Percentiles rank a stretch among this genome's conserved stretches.
phyloP scores from a whole-genome alignment of 2,329 filamentous ascomycete species.

The Exophiala alcalophila region DNA sequence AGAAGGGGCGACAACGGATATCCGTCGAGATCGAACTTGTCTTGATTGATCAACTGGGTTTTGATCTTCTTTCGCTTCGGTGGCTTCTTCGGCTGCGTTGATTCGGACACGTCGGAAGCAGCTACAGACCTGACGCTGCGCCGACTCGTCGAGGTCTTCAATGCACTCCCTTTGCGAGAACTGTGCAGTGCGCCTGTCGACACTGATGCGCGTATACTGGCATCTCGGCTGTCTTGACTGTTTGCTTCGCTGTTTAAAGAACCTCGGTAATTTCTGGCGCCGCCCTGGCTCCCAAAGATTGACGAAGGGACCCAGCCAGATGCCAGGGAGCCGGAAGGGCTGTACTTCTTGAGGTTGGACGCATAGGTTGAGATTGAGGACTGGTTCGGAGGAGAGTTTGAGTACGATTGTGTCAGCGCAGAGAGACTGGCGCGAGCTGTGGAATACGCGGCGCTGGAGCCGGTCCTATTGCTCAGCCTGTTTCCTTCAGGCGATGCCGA shows the following conservation, averaged over 20 bases:
- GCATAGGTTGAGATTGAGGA: conserved; percentile 13
- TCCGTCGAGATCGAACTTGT: conserved; percentile 50
- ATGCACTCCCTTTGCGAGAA: conserved; percentile 19
- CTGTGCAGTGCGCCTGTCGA: conserved; percentile 12
- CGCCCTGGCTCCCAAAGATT: conserved; percentile 20
- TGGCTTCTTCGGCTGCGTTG: conserved; percentile 25
- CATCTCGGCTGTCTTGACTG: conserved; percentile 22
- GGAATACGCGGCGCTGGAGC: conserved; percentile 17
- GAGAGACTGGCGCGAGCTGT: conserved; percentile 28
- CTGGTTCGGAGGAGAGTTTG: conserved; percentile 29
- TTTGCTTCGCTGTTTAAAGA: conserved; percentile 17
- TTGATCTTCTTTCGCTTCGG: conserved; percentile 41
- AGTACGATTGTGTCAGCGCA: conserved; percentile 29
- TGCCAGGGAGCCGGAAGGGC: conserved; percentile 26
- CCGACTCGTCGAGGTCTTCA: conserved; percentile 13
- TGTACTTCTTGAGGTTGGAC: conserved; percentile 27
- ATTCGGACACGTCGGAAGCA: conserved; percentile 32
- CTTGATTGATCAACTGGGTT: conserved; percentile 55
- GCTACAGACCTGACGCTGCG: conserved; percentile 37
- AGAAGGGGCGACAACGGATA: conserved; percentile 48
- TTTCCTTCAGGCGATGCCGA: conserved; percentile 31
- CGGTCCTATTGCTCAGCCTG: conserved; percentile 18
- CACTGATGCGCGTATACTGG: conserved; percentile 13
- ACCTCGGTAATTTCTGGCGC: conserved; percentile 10
- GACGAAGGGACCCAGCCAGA: conserved; percentile 23